Evolutionary conservation across 1,139 yeast species (phyloP).

Genomic region (Kodamaea arcana): DNA sequence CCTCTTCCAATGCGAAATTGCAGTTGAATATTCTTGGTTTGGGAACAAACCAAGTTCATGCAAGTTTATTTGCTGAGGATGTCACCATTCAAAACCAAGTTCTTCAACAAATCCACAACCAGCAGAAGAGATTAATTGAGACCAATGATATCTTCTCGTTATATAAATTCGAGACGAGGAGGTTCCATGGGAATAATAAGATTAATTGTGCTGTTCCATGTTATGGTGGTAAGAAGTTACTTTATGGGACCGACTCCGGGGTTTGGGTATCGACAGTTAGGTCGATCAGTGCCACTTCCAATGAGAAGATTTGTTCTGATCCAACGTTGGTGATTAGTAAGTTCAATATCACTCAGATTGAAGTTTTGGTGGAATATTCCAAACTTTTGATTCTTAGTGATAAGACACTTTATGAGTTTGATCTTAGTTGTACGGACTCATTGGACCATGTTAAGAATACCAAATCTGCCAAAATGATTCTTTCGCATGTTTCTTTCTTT

Average conservation of each 20-base stretch:
- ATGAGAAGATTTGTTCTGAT: constrained; percentile 53
- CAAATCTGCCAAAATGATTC: constrained; percentile 70
- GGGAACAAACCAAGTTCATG: constrained; percentile 44
- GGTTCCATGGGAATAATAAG: constrained; percentile 65
- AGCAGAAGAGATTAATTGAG: constrained; percentile 68
- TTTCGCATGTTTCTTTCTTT: constrained; percentile 83
- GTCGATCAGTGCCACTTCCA: constrained; percentile 41
- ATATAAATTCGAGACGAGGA: constrained; percentile 67
- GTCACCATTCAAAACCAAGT: constrained; percentile 71
- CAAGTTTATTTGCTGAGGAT: constrained; percentile 46
- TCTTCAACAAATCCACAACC: constrained; percentile 72
- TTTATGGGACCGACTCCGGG: constrained; percentile 91
- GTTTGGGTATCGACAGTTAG: constrained; percentile 72
- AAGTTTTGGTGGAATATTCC: constrained; percentile 88
- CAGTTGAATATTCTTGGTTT: constrained; percentile 48
- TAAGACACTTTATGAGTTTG: constrained; percentile 78
- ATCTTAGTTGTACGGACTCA: constrained; percentile 62
- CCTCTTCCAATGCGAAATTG: constrained; percentile 30
- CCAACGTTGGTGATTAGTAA: constrained; percentile 80
- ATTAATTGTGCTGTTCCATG: constrained; percentile 92
- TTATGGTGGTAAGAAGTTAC: constrained; percentile 87
- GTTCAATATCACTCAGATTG: constrained; percentile 80
- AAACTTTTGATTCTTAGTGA: constrained; percentile 79
- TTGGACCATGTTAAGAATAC: constrained; percentile 68
- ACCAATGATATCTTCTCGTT: constrained; percentile 77